Percentiles rank a stretch among this genome's conserved stretches.
These are phyloP conservation scores for Dentipellis fragilis DNA, from an alignment of 768 basidiomycete species.

Conservation along the genomic window DNA sequence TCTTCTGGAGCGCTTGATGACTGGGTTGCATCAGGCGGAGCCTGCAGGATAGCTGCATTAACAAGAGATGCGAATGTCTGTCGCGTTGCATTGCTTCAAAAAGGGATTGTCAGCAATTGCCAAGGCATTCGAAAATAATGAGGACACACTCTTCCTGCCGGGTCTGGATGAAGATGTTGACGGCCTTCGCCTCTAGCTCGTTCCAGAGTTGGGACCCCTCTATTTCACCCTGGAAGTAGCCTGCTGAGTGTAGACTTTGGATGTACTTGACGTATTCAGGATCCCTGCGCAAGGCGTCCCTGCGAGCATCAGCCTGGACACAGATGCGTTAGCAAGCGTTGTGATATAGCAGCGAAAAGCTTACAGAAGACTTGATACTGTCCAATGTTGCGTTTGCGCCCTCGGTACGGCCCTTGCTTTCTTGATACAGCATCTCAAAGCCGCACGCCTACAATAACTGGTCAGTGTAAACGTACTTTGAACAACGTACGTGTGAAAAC, in stretches of 20 bases:
- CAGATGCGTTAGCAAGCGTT: too few relatives aligned
- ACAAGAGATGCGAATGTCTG: slow-evolving; percentile 71
- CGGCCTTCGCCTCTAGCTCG: slow-evolving; percentile 61
- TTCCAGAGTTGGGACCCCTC: slow-evolving; percentile 76
- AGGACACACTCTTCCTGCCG: slow-evolving; percentile 57
- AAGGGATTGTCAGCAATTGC: background rate
- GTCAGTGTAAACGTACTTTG: background rate
- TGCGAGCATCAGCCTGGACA: slow-evolving; percentile 48
- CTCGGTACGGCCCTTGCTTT: slow-evolving; percentile 53
- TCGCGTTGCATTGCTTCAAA: slow-evolving; percentile 43
- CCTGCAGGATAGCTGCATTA: slow-evolving; percentile 46
- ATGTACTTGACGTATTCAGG: slow-evolving; percentile 66
- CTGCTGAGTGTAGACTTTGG: slow-evolving; percentile 45
- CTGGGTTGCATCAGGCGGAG: slow-evolving; percentile 18
- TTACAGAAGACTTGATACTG: slow-evolving; percentile 36
- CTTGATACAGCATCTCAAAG: slow-evolving; percentile 94
- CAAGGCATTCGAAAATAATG: background rate
- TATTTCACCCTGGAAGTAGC: slow-evolving; percentile 72
- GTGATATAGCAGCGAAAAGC: slow-evolving; percentile 11
- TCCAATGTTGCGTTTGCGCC: slow-evolving; percentile 27
- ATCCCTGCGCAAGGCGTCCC: slow-evolving; percentile 58
- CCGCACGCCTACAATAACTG: slow-evolving; percentile 61
- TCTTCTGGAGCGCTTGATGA: slow-evolving; percentile 43
- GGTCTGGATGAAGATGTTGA: slow-evolving; percentile 49
- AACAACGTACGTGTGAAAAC: slow-evolving; percentile 11